Percentiles rank a stretch among this genome's conserved stretches.
These are phyloP conservation scores for Calonectria crousiana DNA, from an alignment of 2,329 filamentous ascomycete genomes.

Conservation along the genomic window DNA sequence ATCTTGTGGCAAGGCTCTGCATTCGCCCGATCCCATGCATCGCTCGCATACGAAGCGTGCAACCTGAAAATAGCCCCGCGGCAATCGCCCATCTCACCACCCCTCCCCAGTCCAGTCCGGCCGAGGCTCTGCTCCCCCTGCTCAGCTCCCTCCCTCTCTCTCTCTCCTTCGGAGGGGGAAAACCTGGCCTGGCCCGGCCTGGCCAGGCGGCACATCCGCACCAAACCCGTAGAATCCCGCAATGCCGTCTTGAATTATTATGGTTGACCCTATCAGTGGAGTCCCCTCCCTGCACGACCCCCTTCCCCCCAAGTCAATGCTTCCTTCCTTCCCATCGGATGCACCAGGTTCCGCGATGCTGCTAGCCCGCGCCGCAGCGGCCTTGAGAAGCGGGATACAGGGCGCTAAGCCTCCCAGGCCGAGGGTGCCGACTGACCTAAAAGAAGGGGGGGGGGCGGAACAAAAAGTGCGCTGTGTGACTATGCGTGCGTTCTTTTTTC, in stretches of 20 bases:
- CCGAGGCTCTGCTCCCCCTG: neutral
- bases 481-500: neutral
- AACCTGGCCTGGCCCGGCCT: no score
- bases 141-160: neutral
- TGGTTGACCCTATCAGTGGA: neutral
- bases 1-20: neutral
- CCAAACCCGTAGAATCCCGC: neutral
- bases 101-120: neutral
- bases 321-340: neutral
- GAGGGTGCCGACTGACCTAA: neutral
- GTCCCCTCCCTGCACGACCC: no score
- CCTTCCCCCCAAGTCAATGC: no score
- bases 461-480: no score
- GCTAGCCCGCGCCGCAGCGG: no score
- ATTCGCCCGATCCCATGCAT: slow-evolving; percentile 8
- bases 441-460: neutral
- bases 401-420: neutral
- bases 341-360: neutral
- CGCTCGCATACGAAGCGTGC: slow-evolving; percentile 1
- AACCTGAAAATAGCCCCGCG: slow-evolving; percentile 26
- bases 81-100: slow-evolving; percentile 24
- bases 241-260: neutral
- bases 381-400: neutral
- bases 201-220: neutral
- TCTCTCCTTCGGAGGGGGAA: neutral